Conservation (phyloP, 345 rosid genomes). For the Euphorbia pulcherrima region DNA sequence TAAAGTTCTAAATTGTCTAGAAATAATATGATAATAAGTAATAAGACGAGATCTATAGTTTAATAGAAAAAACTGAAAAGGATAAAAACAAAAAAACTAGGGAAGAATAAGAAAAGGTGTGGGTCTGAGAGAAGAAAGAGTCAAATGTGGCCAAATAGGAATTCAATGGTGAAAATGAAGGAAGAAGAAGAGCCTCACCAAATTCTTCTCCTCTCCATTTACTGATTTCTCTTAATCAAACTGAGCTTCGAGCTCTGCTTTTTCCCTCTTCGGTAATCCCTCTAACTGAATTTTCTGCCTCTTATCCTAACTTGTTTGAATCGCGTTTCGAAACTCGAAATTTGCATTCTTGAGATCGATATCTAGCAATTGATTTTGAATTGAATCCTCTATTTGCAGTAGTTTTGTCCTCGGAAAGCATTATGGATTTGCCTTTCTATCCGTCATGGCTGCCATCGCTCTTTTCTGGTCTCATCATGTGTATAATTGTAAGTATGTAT, state of each 20-base stretch:
- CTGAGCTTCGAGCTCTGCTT: no score
- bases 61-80: no score
- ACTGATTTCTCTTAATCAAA: neutral
- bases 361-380: neutral
- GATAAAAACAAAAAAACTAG: no score
- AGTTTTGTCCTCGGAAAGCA: conserved; percentile 10
- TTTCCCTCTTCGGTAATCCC: neutral
- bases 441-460: conserved; percentile 33
- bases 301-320: no score
- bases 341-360: neutral
- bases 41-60: no score
- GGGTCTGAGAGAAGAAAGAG: neutral
- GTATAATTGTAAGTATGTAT: conserved; percentile 41
- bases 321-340: neutral
- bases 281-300: neutral
- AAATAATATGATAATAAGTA: no score
- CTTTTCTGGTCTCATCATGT: conserved; percentile 43
- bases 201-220: neutral
- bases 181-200: neutral
- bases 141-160: neutral
- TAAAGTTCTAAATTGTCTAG: no score
- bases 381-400: neutral
- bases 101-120: neutral
- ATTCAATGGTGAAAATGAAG: neutral
- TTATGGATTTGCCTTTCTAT: conserved; percentile 23